phyloP scores from a whole-genome alignment of 2,329 filamentous ascomycete species.

The Alternaria metachromatica region DNA sequence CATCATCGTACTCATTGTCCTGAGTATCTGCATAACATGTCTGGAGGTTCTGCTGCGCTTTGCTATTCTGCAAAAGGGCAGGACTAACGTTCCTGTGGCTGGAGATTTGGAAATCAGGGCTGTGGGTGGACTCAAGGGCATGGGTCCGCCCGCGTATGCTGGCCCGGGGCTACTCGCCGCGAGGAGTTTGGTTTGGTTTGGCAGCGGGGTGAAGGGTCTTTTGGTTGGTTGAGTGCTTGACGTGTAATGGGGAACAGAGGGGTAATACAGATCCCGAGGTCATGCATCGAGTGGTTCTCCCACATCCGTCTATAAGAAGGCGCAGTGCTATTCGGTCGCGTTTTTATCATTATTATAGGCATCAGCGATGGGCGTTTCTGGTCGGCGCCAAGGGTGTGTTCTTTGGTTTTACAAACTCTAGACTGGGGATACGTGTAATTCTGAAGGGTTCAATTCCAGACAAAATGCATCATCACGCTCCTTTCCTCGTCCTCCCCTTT shows the following conservation, averaged over 20 bases:
- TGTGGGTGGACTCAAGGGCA: constrained; percentile 12
- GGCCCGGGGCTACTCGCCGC: constrained; percentile 38
- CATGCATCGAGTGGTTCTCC: not conserved
- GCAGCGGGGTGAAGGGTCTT: constrained; percentile 24
- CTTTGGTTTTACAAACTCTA: not conserved
- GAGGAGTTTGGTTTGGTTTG: constrained; percentile 33
- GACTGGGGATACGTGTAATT: not conserved
- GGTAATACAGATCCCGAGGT: not conserved
- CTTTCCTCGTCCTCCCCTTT: not conserved
- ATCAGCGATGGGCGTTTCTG: not conserved
- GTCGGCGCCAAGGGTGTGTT: not conserved
- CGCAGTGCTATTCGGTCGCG: not conserved
- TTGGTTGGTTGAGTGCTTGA: constrained; percentile 4
- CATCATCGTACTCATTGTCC: constrained; percentile 88
- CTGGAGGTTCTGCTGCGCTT: constrained; percentile 90
- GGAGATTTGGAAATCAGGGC: not conserved
- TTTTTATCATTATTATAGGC: not conserved
- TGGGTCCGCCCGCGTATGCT: constrained; percentile 26
- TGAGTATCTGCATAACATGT: constrained; percentile 90
- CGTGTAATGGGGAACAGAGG: not conserved
- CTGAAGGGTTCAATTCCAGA: not conserved
- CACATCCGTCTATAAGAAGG: not conserved
- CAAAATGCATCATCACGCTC: not conserved
- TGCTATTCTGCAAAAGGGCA: constrained; percentile 44
- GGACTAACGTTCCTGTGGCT: constrained; percentile 11